Percentiles rank a stretch among this genome's conserved stretches.
Conservation (phyloP, 2,329 filamentous ascomycete species). For the Fusarium graminum region DNA sequence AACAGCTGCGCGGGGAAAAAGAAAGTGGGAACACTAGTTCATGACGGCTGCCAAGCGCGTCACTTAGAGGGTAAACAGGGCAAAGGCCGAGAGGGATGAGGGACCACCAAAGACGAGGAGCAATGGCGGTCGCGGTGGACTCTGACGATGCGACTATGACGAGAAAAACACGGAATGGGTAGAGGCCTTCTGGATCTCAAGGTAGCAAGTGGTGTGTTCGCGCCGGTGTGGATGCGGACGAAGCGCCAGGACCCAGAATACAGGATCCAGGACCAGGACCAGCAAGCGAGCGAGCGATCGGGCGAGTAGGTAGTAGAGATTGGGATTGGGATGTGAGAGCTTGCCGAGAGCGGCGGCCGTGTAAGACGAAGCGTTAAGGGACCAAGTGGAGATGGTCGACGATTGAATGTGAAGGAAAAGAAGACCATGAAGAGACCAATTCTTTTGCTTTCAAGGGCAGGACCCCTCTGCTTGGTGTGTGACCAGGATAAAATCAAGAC, state of each 20-base stretch:
- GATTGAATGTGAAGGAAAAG: conserved; percentile 37
- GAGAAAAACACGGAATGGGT: conserved; percentile 52
- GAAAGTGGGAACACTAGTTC: conserved; percentile 58
- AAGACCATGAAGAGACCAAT: conserved; percentile 50
- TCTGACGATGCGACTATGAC: conserved; percentile 50
- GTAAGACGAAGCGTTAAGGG: conserved; percentile 36
- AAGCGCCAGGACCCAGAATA: conserved; percentile 26
- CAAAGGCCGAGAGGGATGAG: conserved; percentile 42
- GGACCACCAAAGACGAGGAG: conserved; percentile 39
- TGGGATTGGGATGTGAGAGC: conserved; percentile 36
- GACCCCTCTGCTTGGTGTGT: conserved; percentile 41
- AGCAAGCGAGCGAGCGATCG: conserved; percentile 28
- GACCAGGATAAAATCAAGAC: conserved; percentile 46
- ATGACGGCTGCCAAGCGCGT: conserved; percentile 57
- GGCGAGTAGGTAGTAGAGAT: conserved; percentile 10
- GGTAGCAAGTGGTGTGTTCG: conserved; percentile 48
- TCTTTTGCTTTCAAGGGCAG: conserved; percentile 45
- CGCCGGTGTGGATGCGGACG: conserved; percentile 44
- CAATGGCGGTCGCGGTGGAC: conserved; percentile 46
- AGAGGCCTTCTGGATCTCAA: conserved; percentile 39
- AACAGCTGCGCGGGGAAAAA: conserved; percentile 48
- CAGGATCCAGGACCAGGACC: conserved; percentile 15
- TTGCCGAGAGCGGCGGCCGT: conserved; percentile 52
- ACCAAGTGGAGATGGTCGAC: conserved; percentile 42
- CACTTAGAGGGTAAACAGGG: conserved; percentile 48